Conservation (phyloP, 2,329 filamentous ascomycete genomes). For the Aspergillaceae sp. region DNA sequence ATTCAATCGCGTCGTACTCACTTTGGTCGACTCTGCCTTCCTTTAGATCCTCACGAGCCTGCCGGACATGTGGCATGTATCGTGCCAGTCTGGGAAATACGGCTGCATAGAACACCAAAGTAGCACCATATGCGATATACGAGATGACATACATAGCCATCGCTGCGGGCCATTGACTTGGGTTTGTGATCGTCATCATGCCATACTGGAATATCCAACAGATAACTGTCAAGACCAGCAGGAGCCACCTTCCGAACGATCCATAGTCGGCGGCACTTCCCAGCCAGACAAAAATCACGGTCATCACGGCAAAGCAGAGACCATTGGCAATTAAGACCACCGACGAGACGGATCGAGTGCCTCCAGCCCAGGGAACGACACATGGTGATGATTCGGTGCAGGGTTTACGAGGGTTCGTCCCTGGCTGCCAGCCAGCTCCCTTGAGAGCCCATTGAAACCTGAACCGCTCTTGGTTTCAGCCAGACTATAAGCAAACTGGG, state of each 20-base stretch:
- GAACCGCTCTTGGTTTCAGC: constrained; percentile 8
- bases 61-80: constrained; percentile 35
- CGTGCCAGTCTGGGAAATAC: constrained; percentile 33
- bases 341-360: constrained; percentile 30
- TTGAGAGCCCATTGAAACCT: constrained; percentile 34
- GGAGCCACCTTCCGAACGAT: constrained; percentile 34
- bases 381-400: constrained; percentile 29
- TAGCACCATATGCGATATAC: constrained; percentile 34
- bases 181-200: constrained; percentile 30
- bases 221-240: constrained; percentile 32
- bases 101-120: constrained; percentile 37
- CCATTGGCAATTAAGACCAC: constrained; percentile 36
- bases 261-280: constrained; percentile 38
- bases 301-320: constrained; percentile 36
- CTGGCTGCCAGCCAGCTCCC: constrained; percentile 30
- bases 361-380: constrained; percentile 33
- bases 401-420: constrained; percentile 22
- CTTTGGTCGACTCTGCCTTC: constrained; percentile 30
- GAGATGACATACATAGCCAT: constrained; percentile 36
- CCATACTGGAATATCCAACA: constrained; percentile 36
- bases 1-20: constrained; percentile 36
- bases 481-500: background rate
- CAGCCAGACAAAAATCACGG: constrained; percentile 34
- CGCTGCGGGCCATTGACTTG: constrained; percentile 33
- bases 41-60: constrained; percentile 32